These are phyloP conservation scores for Sarocladium kiliense DNA, from an alignment of 2,329 filamentous ascomycete genomes.

Conservation along the genomic window DNA sequence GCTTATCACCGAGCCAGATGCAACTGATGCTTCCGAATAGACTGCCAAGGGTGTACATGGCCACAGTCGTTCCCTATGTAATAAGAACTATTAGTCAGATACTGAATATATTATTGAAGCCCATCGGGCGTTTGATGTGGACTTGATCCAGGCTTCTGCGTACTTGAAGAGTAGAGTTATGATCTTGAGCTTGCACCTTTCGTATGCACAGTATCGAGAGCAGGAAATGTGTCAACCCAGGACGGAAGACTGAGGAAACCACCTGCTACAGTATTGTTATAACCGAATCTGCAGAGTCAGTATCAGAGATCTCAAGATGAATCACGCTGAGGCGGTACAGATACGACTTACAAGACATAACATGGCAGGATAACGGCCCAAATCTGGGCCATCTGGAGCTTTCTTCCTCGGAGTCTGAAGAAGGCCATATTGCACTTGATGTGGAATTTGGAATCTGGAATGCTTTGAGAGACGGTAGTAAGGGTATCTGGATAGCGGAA, in stretches of 20 bases:
- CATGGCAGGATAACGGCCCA: neutral
- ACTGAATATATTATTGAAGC: too few relatives aligned
- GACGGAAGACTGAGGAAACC: neutral
- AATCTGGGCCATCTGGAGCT: neutral
- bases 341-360: too few relatives aligned
- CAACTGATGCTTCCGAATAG: conserved; percentile 39
- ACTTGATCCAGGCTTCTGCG: neutral
- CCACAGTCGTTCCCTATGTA: neutral
- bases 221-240: neutral
- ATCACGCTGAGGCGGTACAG: too few relatives aligned
- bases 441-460: too few relatives aligned
- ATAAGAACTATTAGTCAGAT: neutral
- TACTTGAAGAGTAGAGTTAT: conserved; percentile 1
- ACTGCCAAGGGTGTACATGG: conserved; percentile 42
- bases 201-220: neutral
- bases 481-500: too few relatives aligned
- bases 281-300: neutral
- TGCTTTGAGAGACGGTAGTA: too few relatives aligned
- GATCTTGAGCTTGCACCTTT: neutral
- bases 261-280: neutral
- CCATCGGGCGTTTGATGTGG: too few relatives aligned
- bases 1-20: conserved; percentile 33
- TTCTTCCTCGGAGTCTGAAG: neutral
- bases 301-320: neutral
- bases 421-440: neutral